Conservation (phyloP, 1,284 basidiomycete species). For the Bjerkandera adusta region DNA sequence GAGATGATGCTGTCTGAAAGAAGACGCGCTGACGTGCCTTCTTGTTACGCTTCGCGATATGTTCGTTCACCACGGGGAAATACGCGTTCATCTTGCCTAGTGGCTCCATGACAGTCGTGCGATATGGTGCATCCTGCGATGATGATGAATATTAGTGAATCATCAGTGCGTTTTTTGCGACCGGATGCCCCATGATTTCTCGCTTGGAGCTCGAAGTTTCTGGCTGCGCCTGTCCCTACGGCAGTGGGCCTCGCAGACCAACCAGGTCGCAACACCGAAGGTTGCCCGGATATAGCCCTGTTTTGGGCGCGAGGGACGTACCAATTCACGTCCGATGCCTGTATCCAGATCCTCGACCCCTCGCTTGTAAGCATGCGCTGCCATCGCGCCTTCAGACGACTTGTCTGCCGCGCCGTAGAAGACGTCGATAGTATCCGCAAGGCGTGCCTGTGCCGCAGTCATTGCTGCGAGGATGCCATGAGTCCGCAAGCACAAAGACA, state of each 20-base stretch:
- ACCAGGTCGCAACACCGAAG: too few relatives aligned
- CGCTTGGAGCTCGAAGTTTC: too few relatives aligned
- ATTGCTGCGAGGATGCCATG: conserved; percentile 55
- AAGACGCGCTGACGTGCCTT: conserved; percentile 61
- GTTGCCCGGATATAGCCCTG: too few relatives aligned
- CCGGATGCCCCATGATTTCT: neutral
- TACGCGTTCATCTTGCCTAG: conserved; percentile 95
- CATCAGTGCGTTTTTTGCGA: neutral
- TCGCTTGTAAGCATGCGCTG: conserved; percentile 93
- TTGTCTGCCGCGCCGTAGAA: conserved; percentile 91
- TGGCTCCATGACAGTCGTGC: conserved; percentile 94
- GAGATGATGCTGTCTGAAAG: neutral
- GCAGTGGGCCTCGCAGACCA: too few relatives aligned
- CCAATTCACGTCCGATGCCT: conserved; percentile 83
- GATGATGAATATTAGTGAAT: conserved; percentile 1
- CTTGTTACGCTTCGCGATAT: conserved; percentile 93
- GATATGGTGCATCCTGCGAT: conserved; percentile 85
- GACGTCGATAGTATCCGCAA: conserved; percentile 91
- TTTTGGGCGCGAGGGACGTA: conserved; percentile 36
- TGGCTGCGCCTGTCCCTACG: too few relatives aligned
- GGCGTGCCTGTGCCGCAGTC: conserved; percentile 89
- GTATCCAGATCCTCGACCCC: conserved; percentile 94
- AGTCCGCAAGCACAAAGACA: neutral
- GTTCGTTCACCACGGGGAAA: conserved; percentile 93
- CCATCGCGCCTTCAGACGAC: conserved; percentile 91